Base-by-base conservation (phyloP, 306 rosid genomes). In the Mucuna pruriens region DNA sequence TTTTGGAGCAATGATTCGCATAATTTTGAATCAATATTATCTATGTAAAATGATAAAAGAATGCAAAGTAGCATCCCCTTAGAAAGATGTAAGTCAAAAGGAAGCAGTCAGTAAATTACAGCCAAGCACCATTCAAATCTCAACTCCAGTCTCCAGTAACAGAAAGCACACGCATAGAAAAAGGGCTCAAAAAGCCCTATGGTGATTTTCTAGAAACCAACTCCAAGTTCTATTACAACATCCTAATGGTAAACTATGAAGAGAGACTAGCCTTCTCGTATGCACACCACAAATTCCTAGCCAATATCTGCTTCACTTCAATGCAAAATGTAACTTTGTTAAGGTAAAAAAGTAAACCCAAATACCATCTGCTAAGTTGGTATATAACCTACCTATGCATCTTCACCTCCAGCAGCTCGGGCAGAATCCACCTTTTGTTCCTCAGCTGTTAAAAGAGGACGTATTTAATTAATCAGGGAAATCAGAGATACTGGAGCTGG, bases 381-480 rank as follows among this genome's bases (percentile, higher is more conserved):
- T 34, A 70, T 58, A 76, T 58, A 75, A 70, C 74, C 65, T 72
- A 90, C 92, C 90, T 88, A 88, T 67, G 88, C 92, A 26, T 81
- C 85, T 58, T 84, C 84, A 73, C 84, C 90, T 71, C 76, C 88
- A 26, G 51, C 58, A 22, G 84, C 82, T 79, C 81, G 80, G 10
- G 85, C 78, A 55, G 86, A 61, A 23, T 86, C 88, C 46, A 52
- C 78, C 90, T 84, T 90, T 63, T 81, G 89, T 46, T 88, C 94
- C 20, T 90, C 92, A 5, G 46, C 89, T 88, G 83, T 46, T 26
- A 49, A 52, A 80, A 73, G 51, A 16, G 20, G 44, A 36, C 29
- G 26, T 36, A 36, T 22, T 64, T 65, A 23, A 82, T 71, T 38
- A 71, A 15, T 36, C 49, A 8, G 46, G 64, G 19, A 74, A 33